These are phyloP conservation scores for Monosporozyma servazzii DNA, from an alignment of 805 yeast species.

Conservation along the genomic window DNA sequence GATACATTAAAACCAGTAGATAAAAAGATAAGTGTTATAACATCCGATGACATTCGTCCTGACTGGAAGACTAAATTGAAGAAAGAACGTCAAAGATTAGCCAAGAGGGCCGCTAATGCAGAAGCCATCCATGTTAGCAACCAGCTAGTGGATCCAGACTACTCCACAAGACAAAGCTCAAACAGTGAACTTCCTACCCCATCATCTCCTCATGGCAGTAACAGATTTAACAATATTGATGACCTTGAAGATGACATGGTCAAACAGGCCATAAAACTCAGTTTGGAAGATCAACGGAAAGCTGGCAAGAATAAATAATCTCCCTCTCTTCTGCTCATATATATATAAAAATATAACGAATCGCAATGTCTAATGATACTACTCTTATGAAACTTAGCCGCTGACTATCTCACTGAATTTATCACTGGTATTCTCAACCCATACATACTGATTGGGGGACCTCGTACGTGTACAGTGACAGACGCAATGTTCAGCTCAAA, in stretches of 20 bases:
- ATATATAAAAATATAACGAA: neutral
- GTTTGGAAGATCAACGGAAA: slow-evolving; percentile 42
- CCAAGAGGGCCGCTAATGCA: slow-evolving; percentile 87
- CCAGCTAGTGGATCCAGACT: slow-evolving; percentile 39
- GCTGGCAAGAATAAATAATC: neutral
- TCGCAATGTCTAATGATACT: neutral
- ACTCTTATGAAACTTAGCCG: neutral
- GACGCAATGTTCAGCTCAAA: slow-evolving; percentile 2
- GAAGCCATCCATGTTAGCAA: slow-evolving; percentile 88
- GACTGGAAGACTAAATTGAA: slow-evolving; percentile 79
- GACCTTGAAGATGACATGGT: slow-evolving; percentile 70
- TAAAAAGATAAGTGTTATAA: slow-evolving; percentile 34
- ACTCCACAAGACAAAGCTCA: slow-evolving; percentile 2
- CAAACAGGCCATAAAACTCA: slow-evolving; percentile 71
- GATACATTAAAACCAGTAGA: neutral
- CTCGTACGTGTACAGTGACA: neutral
- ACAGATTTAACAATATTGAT: slow-evolving; percentile 3
- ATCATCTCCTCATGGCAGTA: neutral
- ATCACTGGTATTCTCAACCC: neutral
- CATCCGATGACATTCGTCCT: slow-evolving; percentile 79
- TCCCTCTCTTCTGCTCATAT: neutral
- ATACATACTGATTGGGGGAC: neutral
- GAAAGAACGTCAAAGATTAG: slow-evolving; percentile 66
- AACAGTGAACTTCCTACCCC: neutral
- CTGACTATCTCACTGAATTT: neutral